phyloP scores from a whole-genome alignment of 495 filamentous ascomycete species.

The Penicillium nucicola region DNA sequence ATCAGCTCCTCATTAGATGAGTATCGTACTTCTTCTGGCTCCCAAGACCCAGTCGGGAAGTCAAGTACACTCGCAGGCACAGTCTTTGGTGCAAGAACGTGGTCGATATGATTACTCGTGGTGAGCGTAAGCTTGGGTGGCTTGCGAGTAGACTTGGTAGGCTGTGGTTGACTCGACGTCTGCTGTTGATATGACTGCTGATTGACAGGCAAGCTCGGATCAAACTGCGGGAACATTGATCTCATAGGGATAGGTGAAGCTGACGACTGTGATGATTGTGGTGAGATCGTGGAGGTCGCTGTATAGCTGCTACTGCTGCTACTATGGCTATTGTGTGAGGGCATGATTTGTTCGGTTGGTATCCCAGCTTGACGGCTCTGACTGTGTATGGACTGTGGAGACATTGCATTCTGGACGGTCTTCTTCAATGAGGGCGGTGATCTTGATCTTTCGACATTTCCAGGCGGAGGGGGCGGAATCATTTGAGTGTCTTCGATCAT shows the following conservation, averaged over 20 bases:
- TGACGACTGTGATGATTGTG: slow-evolving; percentile 26
- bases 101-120: slow-evolving; percentile 37
- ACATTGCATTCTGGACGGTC: slow-evolving; percentile 10
- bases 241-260: slow-evolving; percentile 49
- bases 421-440: slow-evolving; percentile 11
- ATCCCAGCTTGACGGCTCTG: slow-evolving; percentile 18
- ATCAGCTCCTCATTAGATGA: slow-evolving; percentile 46
- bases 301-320: slow-evolving; percentile 17
- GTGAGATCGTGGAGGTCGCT: slow-evolving; percentile 39
- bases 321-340: slow-evolving; percentile 27
- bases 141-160: slow-evolving; percentile 38
- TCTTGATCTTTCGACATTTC: slow-evolving; percentile 17
- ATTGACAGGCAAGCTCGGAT: slow-evolving; percentile 64
- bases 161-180: slow-evolving; percentile 33
- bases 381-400: slow-evolving; percentile 22
- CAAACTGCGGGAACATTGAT: slow-evolving; percentile 81
- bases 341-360: slow-evolving; percentile 9
- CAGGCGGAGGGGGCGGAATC: slow-evolving; percentile 23
- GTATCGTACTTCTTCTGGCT: slow-evolving; percentile 31
- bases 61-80: slow-evolving; percentile 46
- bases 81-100: slow-evolving; percentile 40
- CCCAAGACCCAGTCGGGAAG: slow-evolving; percentile 40
- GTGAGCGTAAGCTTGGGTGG: slow-evolving; percentile 27
- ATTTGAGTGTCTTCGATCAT: slow-evolving; percentile 38
- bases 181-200: slow-evolving; percentile 69